phyloP scores from a whole-genome alignment of 1,139 yeast genomes.

The Lodderomyces metapsilosis region DNA sequence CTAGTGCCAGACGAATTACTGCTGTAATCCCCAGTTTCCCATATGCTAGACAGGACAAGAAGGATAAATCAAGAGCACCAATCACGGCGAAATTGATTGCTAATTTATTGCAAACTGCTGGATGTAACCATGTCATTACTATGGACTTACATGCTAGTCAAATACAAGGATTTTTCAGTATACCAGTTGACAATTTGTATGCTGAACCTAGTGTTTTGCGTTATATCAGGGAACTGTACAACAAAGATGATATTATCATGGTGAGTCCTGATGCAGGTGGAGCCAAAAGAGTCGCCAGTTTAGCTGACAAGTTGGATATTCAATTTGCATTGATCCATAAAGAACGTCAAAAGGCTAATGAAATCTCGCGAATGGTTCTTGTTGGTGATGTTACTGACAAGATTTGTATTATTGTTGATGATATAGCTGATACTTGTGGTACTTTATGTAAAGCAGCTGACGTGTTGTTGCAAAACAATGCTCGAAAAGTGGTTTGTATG shows the following conservation, averaged over 20 bases:
- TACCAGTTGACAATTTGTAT: slow-evolving; percentile 93
- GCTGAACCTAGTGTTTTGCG: slow-evolving; percentile 94
- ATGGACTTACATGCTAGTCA: slow-evolving; percentile 98
- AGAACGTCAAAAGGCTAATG: slow-evolving; percentile 94
- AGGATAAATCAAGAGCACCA: slow-evolving; percentile 95
- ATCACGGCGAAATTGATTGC: slow-evolving; percentile 97
- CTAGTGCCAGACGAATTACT: slow-evolving; percentile 91
- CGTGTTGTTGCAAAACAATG: slow-evolving; percentile 75
- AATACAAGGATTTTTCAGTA: slow-evolving; percentile 94
- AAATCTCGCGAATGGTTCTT: slow-evolving; percentile 89
- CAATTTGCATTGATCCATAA: slow-evolving; percentile 96
- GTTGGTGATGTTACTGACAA: slow-evolving; percentile 93
- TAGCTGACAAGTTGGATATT: slow-evolving; percentile 89
- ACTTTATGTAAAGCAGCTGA: slow-evolving; percentile 96
- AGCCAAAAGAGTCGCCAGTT: slow-evolving; percentile 94
- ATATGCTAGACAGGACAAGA: slow-evolving; percentile 95
- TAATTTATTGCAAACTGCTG: slow-evolving; percentile 91
- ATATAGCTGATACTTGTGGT: slow-evolving; percentile 99
- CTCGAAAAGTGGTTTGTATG: slow-evolving; percentile 84
- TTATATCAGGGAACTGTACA: slow-evolving; percentile 75
- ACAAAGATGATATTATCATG: slow-evolving; percentile 68
- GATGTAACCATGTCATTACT: slow-evolving; percentile 94
- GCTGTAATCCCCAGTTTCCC: slow-evolving; percentile 96
- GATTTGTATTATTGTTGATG: slow-evolving; percentile 89
- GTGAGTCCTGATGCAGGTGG: slow-evolving; percentile 99